Evolutionary conservation across 192 early-diverging fungal genomes (phyloP), one percentile per base, ranked within the genome.

Genomic region (Coemansia sp.): DNA sequence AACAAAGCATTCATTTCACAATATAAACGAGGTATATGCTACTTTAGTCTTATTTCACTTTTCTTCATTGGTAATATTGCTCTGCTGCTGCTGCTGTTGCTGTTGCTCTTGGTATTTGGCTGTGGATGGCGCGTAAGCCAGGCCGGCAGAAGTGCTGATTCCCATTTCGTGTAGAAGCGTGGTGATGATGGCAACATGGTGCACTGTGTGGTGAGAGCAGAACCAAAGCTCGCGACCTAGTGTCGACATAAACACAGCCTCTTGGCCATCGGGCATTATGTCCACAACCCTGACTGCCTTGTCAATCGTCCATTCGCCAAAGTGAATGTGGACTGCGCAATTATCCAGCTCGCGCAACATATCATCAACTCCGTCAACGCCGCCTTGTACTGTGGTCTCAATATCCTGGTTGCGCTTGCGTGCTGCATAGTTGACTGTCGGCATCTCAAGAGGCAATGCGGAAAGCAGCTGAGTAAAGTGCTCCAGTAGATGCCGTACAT

Each of bases 401-500:
- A 62, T 62, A 10, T n/a, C 40, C 0, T 34, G 18, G 25, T 62
- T 61, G 40, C 75, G 65, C 23, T 58, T 57, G n/a, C 75, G 46
- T 15, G 54, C 53, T 7, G 61, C 30, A 34, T 78, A 78, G 27
- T 63, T 51, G 1, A 72, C 69, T 0, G 19, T 30, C 14, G 62
- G 18, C 13, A 39, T 45, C 11, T 27, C n/a, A 23, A n/a, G 13
- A 10, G 40, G 19, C 7, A 66, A 27, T 11, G 60, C 61, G 0
- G 49, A 19, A 10, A 71, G 48, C 2, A 82, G 59, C 41, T 80
- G 48, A 12, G 41, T 15, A 48, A 76, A 82, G 61, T 82, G 81
- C 43, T 82, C 81, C 12, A 76, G 64, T 8, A 82, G 27, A 43
- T 82, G 81, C n/a, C 81, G 81, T 9, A 82, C 68, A 19, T 82